Conservation (phyloP, 805 yeast genomes). For the Pichia californica region DNA sequence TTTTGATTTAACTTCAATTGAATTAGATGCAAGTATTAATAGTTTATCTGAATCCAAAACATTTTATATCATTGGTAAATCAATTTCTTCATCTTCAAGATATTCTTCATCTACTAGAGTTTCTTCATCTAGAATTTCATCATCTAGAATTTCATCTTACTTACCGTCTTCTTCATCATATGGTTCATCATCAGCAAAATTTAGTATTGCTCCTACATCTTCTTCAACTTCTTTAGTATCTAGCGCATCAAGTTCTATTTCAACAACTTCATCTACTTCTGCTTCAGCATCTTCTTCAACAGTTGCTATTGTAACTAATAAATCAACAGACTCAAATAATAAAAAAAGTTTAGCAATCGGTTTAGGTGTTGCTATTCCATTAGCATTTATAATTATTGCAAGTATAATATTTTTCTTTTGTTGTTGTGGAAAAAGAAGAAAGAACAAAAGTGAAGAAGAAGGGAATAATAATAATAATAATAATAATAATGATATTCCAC, state of each 20-base stretch:
- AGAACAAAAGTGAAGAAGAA: conserved; percentile 29
- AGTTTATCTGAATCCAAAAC: conserved; percentile 33
- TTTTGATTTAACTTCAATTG: conserved; percentile 36
- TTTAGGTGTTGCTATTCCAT: conserved; percentile 81
- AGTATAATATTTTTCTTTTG: conserved; percentile 47
- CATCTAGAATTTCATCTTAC: conserved; percentile 9
- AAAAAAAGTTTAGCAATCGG: conserved; percentile 72
- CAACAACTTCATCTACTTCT: conserved; percentile 22
- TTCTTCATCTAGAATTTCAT: conserved; percentile 15
- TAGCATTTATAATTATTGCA: conserved; percentile 43
- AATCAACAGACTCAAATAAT: conserved; percentile 2
- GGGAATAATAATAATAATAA: conserved; percentile 14
- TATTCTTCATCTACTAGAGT: conserved; percentile 16
- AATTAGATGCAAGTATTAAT: conserved; percentile 35
- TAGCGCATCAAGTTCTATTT: too few species aligned
- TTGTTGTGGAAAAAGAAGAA: conserved; percentile 41
- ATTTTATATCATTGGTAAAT: conserved; percentile 51
- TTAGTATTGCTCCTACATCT: conserved; percentile 26
- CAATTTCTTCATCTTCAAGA: conserved; percentile 22
- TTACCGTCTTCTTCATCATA: conserved; percentile 22
- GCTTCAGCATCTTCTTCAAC: conserved; percentile 29
- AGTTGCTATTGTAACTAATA: conserved; percentile 17
- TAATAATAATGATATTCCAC: conserved; percentile 10
- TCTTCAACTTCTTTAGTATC: conserved; percentile 26
- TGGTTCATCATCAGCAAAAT: too few species aligned